Conservation (phyloP, 305 asterid genomes). For the Lippia alba region DNA sequence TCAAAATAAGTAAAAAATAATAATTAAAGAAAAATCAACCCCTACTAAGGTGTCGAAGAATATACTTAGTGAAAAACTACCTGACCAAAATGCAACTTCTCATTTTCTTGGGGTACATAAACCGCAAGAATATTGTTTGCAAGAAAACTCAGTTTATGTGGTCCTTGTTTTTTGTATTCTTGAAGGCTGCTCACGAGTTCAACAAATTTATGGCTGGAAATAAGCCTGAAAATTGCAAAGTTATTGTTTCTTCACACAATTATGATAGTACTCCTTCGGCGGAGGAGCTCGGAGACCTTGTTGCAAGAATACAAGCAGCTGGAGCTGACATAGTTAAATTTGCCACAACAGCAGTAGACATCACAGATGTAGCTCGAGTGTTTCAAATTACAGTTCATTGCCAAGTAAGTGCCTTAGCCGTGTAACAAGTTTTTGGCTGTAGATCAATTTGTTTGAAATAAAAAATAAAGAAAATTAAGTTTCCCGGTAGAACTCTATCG, state of each 20-base stretch:
- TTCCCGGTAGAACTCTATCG: neutral
- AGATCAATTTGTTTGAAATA: neutral
- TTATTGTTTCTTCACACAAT: constrained; percentile 93
- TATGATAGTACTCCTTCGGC: constrained; percentile 77
- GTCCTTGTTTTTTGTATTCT: constrained; percentile 7
- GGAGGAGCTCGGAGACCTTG: constrained; percentile 88
- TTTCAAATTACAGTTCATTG: constrained; percentile 88
- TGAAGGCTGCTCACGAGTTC: constrained; percentile 83
- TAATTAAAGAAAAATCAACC: too few relatives aligned
- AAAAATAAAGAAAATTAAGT: too few relatives aligned
- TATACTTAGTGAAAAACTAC: too few relatives aligned
- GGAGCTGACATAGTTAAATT: constrained; percentile 97
- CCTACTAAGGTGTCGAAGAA: too few relatives aligned
- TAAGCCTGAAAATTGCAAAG: constrained; percentile 74
- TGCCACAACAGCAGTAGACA: constrained; percentile 89
- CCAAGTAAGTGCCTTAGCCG: constrained; percentile 63
- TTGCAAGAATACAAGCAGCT: constrained; percentile 86
- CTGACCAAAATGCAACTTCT: too few relatives aligned
- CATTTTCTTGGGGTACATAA: too few relatives aligned
- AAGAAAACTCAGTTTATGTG: neutral
- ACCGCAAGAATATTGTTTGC: constrained; percentile 19
- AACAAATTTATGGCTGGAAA: constrained; percentile 55
- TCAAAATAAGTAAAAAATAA: too few relatives aligned
- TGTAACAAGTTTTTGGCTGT: constrained; percentile 13
- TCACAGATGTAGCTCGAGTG: constrained; percentile 88